Conservation (phyloP, 2,329 filamentous ascomycete species). For the Trichoderma sp. region DNA sequence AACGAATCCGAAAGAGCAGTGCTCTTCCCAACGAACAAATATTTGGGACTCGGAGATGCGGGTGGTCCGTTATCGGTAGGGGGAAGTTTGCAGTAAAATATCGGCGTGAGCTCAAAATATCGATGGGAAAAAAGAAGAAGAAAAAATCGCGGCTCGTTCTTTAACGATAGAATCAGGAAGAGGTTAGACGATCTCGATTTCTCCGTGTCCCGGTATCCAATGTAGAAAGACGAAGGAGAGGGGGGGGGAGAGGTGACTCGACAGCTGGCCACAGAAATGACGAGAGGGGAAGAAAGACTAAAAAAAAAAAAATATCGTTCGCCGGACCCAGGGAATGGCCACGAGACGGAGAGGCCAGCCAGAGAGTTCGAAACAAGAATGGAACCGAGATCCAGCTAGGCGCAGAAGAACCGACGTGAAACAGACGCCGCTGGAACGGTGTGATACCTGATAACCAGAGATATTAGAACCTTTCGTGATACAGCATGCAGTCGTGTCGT, state of each 20-base stretch:
- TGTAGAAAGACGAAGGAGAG: not conserved
- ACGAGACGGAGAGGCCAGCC: slow-evolving; percentile 3
- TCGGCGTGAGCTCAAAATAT: not conserved
- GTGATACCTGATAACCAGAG: slow-evolving; percentile 47
- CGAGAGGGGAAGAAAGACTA: not conserved
- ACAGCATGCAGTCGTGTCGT: slow-evolving; percentile 49
- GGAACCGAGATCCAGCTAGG: slow-evolving; percentile 13
- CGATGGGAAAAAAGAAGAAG: not conserved
- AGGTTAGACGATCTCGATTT: not conserved
- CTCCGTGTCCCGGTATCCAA: not conserved
- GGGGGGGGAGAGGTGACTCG: not conserved
- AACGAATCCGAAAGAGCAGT: not conserved
- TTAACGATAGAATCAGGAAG: not conserved
- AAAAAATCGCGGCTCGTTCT: not conserved
- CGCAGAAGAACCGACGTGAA: slow-evolving; percentile 38
- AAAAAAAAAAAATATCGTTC: not conserved
- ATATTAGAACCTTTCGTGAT: slow-evolving; percentile 45
- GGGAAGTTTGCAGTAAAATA: not conserved
- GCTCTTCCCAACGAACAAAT: not conserved
- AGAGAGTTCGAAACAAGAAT: slow-evolving; percentile 3
- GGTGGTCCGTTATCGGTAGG: not conserved
- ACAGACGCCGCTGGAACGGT: slow-evolving; percentile 47
- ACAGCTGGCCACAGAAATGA: not conserved
- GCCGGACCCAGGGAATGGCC: not conserved
- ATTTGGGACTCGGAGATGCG: not conserved